phyloP scores from a whole-genome alignment of 2,329 filamentous ascomycete genomes.

The Cercospora berteroae region DNA sequence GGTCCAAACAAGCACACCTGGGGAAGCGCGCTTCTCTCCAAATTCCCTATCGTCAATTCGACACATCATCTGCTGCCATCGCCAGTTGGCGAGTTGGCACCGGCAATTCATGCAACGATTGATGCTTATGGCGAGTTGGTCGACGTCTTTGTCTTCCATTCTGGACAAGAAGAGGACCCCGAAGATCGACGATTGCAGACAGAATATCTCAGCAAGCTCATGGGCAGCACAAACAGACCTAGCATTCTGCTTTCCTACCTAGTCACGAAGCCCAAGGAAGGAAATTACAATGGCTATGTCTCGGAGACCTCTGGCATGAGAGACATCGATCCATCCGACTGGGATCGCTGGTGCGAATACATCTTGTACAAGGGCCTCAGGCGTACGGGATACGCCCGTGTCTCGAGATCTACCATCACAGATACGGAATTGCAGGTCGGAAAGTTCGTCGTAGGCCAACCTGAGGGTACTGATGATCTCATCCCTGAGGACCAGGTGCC shows the following conservation, averaged over 20 bases:
- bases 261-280: conserved; percentile 82
- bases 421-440: conserved; percentile 95
- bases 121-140: conserved; percentile 86
- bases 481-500: conserved; percentile 73
- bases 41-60: conserved; percentile 96
- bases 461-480: conserved; percentile 59
- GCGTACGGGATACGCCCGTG: conserved; percentile 82
- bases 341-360: conserved; percentile 99
- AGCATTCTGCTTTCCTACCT: conserved; percentile 86
- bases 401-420: conserved; percentile 87
- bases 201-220: conserved; percentile 80
- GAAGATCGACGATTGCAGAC: conserved; percentile 87
- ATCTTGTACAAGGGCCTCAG: conserved; percentile 89
- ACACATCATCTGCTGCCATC: conserved; percentile 93
- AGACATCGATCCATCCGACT: conserved; percentile 88
- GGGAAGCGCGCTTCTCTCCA: conserved; percentile 88
- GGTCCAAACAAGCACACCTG: conserved; percentile 99
- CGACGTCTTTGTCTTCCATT: conserved; percentile 98
- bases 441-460: conserved; percentile 83
- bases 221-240: conserved; percentile 78
- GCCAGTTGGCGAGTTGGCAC: conserved; percentile 90
- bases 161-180: conserved; percentile 92
- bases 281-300: conserved; percentile 97
- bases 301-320: conserved; percentile 84
- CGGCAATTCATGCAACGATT: conserved; percentile 93